These are phyloP conservation scores for Cornus kousa DNA, from an alignment of 148 eudicot genomes.

Conservation along the genomic window DNA sequence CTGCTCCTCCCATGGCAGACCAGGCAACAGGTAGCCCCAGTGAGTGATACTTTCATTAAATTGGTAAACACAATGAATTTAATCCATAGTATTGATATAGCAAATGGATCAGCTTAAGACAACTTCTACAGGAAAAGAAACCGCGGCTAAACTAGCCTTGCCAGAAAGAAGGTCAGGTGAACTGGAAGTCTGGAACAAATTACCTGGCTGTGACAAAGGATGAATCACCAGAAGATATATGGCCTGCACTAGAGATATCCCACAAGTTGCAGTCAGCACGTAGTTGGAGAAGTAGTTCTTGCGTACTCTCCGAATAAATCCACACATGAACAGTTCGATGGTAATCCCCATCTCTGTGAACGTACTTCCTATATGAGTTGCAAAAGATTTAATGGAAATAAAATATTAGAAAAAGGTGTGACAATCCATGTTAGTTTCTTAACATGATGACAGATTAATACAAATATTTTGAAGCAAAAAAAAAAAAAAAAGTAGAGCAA, in stretches of 20 bases:
- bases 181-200: not conserved
- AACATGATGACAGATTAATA: not conserved
- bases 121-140: not conserved
- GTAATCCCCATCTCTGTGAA: constrained; percentile 94
- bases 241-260: constrained; percentile 99
- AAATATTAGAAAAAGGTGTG: not conserved
- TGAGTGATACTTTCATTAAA: not conserved
- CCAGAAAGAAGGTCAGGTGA: not conserved
- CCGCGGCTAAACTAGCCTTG: not conserved
- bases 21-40: too few species aligned
- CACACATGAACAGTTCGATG: constrained; percentile 95
- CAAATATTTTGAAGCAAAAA: not conserved
- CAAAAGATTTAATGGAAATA: not conserved
- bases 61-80: not conserved
- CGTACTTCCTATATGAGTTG: constrained; percentile 47
- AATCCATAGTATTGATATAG: not conserved
- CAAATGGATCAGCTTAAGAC: not conserved
- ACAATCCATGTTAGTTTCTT: not conserved
- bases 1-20: too few species aligned
- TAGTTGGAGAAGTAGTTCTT: constrained; percentile 74
- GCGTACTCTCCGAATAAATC: constrained; percentile 89
- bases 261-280: constrained; percentile 86
- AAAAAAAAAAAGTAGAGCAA: too few species aligned
- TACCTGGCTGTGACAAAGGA: constrained; percentile 88
- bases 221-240: constrained; percentile 91